Evolutionary conservation across 1,139 yeast species (phyloP), one percentile per base, ranked within the genome.

Genomic region (Taphrina confusa): DNA sequence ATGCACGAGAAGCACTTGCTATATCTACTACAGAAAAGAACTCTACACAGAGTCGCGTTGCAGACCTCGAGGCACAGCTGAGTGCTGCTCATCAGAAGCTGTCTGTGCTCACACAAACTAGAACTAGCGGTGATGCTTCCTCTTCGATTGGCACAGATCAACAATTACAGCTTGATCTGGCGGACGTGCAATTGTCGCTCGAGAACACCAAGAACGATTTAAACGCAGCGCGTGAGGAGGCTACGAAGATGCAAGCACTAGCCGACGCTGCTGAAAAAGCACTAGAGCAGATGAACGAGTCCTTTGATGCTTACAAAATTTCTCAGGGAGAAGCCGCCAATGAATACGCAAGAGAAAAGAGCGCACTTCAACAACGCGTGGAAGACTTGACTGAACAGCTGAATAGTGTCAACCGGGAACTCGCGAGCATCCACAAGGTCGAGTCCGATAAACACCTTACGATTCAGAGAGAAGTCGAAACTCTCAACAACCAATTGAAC

Each of bases 181-280:
- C 72, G 46, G 64, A 69, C 11, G 67, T 76, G 52, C 74, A 70
- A 50, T 71, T 72, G 31, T 77, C 78, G 42, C 69, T 82, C 37
- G 75, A 76, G 22, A 72, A 74, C 37, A 70, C 80, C 0, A 73
- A 75, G 56, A 71, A 74, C 44, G 82, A 80, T 57, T 72, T 83
- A 31, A 79, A 76, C 14, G 74, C 78, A 50, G 77, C 82, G 1
- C 74, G 76, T 55, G 74, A 76, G 31, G 81, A 78, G 64, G 71
- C 80, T 12, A 75, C 75, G 9, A 81, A 82, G 64, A 77, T 82
- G 66, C 80, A 80, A 64, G 76, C 75, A 12, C 74, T 81, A 30
- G 77, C 83, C 0, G 66, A 66, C 33, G 76, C 81, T 2, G 76
- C 83, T 2, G 85, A 82, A 65, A 76, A 76, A 56, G 78, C 82